Conservation (phyloP, 805 yeast species). For the Yarrowia osloensis region DNA sequence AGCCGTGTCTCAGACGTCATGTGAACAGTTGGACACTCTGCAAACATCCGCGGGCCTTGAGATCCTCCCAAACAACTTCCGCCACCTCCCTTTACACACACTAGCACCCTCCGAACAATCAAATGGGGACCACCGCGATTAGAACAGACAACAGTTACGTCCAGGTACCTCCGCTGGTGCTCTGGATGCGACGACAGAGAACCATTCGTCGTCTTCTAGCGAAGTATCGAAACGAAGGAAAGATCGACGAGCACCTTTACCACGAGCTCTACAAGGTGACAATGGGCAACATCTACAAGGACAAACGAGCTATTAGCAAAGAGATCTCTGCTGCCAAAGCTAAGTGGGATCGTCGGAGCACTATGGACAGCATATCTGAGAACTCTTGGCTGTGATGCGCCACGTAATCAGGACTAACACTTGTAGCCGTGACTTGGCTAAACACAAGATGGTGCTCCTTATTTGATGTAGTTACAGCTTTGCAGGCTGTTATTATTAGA, state of each 20-base stretch:
- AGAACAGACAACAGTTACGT: not conserved
- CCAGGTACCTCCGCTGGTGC: slow-evolving; percentile 82
- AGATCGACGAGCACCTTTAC: slow-evolving; percentile 99
- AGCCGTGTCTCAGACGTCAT: no score
- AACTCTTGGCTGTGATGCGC: no score
- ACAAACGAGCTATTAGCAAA: slow-evolving; percentile 99
- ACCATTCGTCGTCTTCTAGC: slow-evolving; percentile 97
- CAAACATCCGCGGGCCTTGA: no score
- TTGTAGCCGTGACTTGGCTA: no score
- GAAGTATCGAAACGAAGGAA: slow-evolving; percentile 99
- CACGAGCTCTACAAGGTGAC: slow-evolving; percentile 95
- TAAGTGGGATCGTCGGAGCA: not conserved
- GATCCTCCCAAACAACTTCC: no score
- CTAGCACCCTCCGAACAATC: not conserved
- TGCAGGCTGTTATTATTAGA: no score
- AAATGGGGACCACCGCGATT: not conserved
- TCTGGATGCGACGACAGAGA: slow-evolving; percentile 99
- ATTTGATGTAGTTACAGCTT: no score
- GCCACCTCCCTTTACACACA: not conserved
- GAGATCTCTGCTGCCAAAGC: not conserved
- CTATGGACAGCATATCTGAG: no score
- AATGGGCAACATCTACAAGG: slow-evolving; percentile 99
- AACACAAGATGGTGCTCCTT: no score
- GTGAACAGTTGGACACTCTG: no score
- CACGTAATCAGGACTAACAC: no score